Evolutionary conservation across 495 filamentous ascomycete genomes (phyloP).

Genomic region (Trichoderma asperelloides): DNA sequence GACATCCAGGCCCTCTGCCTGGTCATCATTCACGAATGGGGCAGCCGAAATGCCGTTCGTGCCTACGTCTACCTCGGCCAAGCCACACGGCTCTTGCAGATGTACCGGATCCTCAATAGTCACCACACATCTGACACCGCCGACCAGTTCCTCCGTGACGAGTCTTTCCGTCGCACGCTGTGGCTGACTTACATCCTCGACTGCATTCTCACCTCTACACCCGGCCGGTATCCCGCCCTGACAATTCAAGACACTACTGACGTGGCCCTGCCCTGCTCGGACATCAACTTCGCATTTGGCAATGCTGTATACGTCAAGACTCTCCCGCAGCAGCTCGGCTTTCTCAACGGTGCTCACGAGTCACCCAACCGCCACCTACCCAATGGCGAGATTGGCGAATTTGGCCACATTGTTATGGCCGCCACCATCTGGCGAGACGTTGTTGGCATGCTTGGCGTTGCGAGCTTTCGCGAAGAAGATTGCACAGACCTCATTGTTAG

Average conservation of each 20-base stretch:
- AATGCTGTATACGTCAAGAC: slow-evolving; percentile 40
- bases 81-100: slow-evolving; percentile 42
- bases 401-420: slow-evolving; percentile 42
- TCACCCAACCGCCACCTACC: slow-evolving; percentile 21
- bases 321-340: slow-evolving; percentile 16
- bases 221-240: slow-evolving; percentile 40
- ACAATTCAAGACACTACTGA: slow-evolving; percentile 36
- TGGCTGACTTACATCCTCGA: slow-evolving; percentile 46
- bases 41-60: slow-evolving; percentile 40
- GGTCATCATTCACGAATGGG: slow-evolving; percentile 44
- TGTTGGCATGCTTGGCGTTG: slow-evolving; percentile 42
- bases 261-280: slow-evolving; percentile 38
- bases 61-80: slow-evolving; percentile 45
- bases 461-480: slow-evolving; percentile 36
- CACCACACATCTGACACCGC: slow-evolving; percentile 26
- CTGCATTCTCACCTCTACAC: slow-evolving; percentile 45
- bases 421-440: slow-evolving; percentile 44
- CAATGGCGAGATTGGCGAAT: slow-evolving; percentile 38
- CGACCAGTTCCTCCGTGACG: slow-evolving; percentile 42
- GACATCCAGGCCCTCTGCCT: slow-evolving; percentile 45
- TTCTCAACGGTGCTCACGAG: slow-evolving; percentile 24
- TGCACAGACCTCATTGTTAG: slow-evolving; percentile 34
- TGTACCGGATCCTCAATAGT: slow-evolving; percentile 40
- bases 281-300: slow-evolving; percentile 42
- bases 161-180: slow-evolving; percentile 41